Conservation (phyloP, 495 filamentous ascomycete genomes). For the Tuber melanosporum region DNA sequence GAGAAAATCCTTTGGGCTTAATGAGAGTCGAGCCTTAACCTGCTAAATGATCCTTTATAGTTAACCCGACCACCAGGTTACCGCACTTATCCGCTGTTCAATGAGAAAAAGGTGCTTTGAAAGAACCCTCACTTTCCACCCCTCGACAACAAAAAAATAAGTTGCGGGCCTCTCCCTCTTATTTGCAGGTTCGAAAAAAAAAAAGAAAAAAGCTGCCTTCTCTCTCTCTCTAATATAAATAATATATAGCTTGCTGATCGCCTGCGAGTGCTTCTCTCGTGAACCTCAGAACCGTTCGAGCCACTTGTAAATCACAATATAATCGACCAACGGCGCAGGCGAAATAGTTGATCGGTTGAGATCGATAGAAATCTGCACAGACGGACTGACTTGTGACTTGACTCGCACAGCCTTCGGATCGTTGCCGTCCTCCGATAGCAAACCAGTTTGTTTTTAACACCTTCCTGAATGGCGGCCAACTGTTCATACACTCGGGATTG, state of each 20-base stretch:
- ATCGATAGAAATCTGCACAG: not conserved
- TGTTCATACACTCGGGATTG: constrained; percentile 31
- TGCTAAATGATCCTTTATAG: constrained; percentile 15
- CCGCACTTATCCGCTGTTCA: constrained; percentile 26
- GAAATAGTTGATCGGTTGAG: not conserved
- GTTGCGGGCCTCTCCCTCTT: not conserved
- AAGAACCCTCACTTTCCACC: not conserved
- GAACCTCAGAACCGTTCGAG: not conserved
- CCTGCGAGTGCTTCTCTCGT: not conserved
- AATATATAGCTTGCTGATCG: not conserved
- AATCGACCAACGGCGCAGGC: not conserved
- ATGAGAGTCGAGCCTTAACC: constrained; percentile 30
- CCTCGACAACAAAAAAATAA: not conserved
- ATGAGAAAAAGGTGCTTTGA: constrained; percentile 10
- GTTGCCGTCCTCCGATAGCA: constrained; percentile 30
- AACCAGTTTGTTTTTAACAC: constrained; percentile 29
- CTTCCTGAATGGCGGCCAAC: constrained; percentile 22
- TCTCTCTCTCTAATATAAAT: not conserved
- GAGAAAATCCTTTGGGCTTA: constrained; percentile 22
- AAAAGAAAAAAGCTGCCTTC: not conserved
- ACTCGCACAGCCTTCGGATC: constrained; percentile 18
- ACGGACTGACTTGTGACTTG: constrained; percentile 13
- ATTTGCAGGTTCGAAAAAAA: constrained; percentile 2
- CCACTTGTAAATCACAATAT: constrained; percentile 1
- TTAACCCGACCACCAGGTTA: constrained; percentile 38